Conservation (phyloP, 257 asterid species). For the Solanum dulcamara region DNA sequence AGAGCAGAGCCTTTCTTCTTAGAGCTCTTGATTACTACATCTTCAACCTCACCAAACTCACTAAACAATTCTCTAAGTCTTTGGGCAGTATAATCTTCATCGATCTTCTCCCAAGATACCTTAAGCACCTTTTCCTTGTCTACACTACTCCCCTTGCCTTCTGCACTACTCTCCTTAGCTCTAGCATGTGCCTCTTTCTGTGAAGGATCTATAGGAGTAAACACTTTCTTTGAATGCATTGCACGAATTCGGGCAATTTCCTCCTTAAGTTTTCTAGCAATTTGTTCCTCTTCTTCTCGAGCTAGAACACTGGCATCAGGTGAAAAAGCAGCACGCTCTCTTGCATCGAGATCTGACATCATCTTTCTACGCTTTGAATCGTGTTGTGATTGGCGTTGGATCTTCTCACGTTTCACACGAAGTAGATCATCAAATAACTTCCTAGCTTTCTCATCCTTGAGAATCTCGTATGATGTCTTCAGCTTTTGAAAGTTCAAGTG, state of each 20-base stretch:
- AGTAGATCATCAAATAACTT: conserved; percentile 56
- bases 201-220: conserved; percentile 14
- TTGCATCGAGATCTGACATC: conserved; percentile 70
- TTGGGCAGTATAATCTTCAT: conserved; percentile 57
- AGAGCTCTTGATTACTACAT: conserved; percentile 61
- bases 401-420: conserved; percentile 45
- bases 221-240: conserved; percentile 29
- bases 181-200: conserved; percentile 17
- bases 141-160: conserved; percentile 21
- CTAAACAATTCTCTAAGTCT: conserved; percentile 51
- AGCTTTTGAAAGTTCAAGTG: conserved; percentile 45
- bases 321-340: conserved; percentile 53
- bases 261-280: conserved; percentile 39
- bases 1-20: conserved; percentile 86
- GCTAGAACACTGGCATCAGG: conserved; percentile 29
- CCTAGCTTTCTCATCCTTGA: conserved; percentile 55
- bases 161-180: conserved; percentile 11
- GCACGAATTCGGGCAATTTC: conserved; percentile 57
- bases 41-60: conserved; percentile 71
- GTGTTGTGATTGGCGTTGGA: conserved; percentile 41
- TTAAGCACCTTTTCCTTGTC: conserved; percentile 72
- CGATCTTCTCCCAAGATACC: conserved; percentile 81
- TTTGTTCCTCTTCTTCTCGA: conserved; percentile 52
- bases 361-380: conserved; percentile 62
- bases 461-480: conserved; percentile 40